Conservation (phyloP, 192 early-diverging fungal species). For the Coemansia umbellata region DNA sequence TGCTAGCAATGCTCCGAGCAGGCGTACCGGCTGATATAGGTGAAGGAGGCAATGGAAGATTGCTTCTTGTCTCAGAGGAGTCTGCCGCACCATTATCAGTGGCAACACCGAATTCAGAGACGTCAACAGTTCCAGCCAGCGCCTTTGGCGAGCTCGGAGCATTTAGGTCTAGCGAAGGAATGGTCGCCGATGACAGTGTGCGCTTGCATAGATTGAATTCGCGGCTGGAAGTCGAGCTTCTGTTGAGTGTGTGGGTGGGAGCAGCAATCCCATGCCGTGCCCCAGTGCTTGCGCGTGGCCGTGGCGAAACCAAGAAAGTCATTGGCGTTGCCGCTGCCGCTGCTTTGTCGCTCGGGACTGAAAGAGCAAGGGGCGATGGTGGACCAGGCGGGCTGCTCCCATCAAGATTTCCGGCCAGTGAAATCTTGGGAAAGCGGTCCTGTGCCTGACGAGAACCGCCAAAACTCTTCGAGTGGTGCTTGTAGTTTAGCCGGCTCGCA, state of each 20-base stretch:
- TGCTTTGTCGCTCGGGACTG: constrained; percentile 10
- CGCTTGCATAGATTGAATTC: constrained; percentile 32
- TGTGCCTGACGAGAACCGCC: constrained; percentile 12
- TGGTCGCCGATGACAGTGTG: constrained; percentile 31
- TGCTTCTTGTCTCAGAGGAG: constrained; percentile 1
- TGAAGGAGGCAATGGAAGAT: constrained; percentile 20
- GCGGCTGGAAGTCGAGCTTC: constrained; percentile 17
- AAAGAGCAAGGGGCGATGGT: constrained; percentile 15
- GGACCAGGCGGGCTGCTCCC: constrained; percentile 18
- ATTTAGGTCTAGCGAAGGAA: constrained; percentile 28
- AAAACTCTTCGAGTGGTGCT: constrained; percentile 10
- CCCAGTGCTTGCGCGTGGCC: constrained; percentile 37
- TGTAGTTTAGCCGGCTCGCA: constrained; percentile 9
- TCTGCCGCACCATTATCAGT: neutral
- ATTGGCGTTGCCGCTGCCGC: constrained; percentile 19
- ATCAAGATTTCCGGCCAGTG: constrained; percentile 14
- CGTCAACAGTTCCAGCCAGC: constrained; percentile 30
- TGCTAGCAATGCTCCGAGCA: constrained; percentile 19
- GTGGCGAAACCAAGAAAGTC: constrained; percentile 49
- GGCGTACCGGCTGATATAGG: constrained; percentile 32
- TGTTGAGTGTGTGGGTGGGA: constrained; percentile 14
- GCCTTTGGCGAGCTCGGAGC: constrained; percentile 31
- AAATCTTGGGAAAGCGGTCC: constrained; percentile 37
- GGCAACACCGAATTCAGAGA: constrained; percentile 49
- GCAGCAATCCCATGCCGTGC: constrained; percentile 14